Evolutionary conservation across 2,329 filamentous ascomycete genomes (phyloP), one percentile per base, ranked within the genome.

Genomic region (Penicillium sp.): DNA sequence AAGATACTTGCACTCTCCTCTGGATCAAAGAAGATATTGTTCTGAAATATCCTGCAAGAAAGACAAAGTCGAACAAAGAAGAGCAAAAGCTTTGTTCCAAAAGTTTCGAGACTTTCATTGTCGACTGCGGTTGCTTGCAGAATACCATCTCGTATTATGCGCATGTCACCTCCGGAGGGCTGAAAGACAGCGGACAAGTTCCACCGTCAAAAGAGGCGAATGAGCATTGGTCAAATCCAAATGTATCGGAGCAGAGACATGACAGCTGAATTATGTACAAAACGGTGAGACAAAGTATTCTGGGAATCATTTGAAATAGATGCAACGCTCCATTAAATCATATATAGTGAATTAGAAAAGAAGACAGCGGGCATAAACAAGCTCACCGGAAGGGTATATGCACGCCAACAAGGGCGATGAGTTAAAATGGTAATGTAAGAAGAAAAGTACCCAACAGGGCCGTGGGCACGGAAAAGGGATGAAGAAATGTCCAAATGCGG

Each of bases 371-470:
- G 11, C 14, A 34, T 48, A 22, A 48, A 26, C 10, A 47, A 18
- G 34, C 35, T 35, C 42, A 32, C n/a, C 22, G 20, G 26, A 55
- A 44, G 61, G 61, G 61, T 61, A 61, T 61, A 62, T 59, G 49
- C 45, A 50, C 49, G 56, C 56, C 56, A 60, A 49, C n/a, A 51
- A 22, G 48, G 50, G 49, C 32, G 22, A 49, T 24, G 18, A 43
- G 32, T 34, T 54, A 37, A 40, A 38, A 4, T 3, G 46, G 42
- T 44, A 48, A 45, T 37, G 26, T 40, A 31, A 44, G n/a, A 43
- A 37, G 39, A 35, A 10, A 37, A 22, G 22, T 1, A 6, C 18
- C 5, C 14, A 34, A 14, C 13, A 29, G 13, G 2, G 8, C 6
- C 10, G 40, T 24, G 18, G 24, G 18, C 11, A 52, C 1, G 11